Percentiles rank a stretch among this genome's conserved stretches.
Evolutionary conservation across 257 asterid species (phyloP).

Genomic region (Anisodus tanguticus): DNA sequence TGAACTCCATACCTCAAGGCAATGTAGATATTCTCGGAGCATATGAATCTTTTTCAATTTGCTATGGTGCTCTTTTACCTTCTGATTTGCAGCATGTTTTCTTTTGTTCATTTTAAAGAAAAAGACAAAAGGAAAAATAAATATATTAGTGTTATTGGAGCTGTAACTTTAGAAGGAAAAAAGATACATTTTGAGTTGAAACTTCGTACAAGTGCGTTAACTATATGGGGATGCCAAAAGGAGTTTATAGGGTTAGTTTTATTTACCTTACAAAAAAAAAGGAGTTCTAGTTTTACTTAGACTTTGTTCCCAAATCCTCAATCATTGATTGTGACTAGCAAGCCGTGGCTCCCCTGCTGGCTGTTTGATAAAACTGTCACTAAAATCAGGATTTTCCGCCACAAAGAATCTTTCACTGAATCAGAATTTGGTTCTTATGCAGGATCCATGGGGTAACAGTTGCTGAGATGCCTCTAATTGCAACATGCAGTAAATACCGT

Average conservation of each 20-base stretch:
- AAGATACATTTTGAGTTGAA: not conserved
- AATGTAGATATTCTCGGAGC: not conserved
- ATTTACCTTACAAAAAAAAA: too few species aligned
- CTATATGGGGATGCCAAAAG: not conserved
- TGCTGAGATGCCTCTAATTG: slow-evolving; percentile 96
- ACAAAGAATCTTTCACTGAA: not conserved
- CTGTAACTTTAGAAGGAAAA: not conserved
- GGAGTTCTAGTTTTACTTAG: not conserved
- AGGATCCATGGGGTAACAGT: slow-evolving; percentile 90
- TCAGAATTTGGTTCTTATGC: slow-evolving; percentile 36
- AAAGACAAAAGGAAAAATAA: not conserved
- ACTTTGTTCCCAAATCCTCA: slow-evolving; percentile 9
- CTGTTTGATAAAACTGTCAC: not conserved
- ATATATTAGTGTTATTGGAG: not conserved
- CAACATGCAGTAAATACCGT: slow-evolving; percentile 90
- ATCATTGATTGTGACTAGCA: not conserved
- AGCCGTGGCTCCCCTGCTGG: slow-evolving; percentile 9
- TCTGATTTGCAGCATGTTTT: not conserved
- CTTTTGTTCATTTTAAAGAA: slow-evolving; percentile 9
- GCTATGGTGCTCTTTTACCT: not conserved
- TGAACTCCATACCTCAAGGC: not conserved
- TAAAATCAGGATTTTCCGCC: not conserved
- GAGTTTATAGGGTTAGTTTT: not conserved
- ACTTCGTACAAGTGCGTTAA: not conserved
- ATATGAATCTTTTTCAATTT: slow-evolving; percentile 3